A percentile compares a stretch with the other conserved stretches of the same genome.
Conservation (phyloP, 2,329 filamentous ascomycete genomes). For the Passalora sequoiae region DNA sequence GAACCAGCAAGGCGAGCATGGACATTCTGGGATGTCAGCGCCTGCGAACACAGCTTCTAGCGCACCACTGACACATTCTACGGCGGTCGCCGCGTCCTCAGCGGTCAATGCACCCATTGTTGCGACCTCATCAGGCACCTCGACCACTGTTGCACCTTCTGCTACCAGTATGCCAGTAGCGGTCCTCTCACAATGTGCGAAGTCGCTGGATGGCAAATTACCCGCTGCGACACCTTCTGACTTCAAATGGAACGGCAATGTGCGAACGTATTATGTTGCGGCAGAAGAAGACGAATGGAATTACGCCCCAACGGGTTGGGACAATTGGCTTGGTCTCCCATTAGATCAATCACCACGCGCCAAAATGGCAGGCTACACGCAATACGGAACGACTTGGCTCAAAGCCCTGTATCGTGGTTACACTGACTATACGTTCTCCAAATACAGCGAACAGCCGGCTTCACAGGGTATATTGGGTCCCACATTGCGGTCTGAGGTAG, state of each 20-base stretch:
- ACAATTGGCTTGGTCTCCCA: constrained; percentile 29
- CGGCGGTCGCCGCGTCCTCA: no score
- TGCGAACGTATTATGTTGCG: constrained; percentile 26
- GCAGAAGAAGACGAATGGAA: constrained; percentile 28
- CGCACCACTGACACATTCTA: no score
- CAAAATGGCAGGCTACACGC: constrained; percentile 11
- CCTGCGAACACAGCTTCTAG: no score
- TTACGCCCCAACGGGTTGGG: constrained; percentile 27
- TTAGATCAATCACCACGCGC: constrained; percentile 20
- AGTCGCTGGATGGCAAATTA: constrained; percentile 18
- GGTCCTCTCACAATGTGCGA: no score
- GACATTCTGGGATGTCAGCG: no score
- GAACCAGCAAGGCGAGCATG: no score
- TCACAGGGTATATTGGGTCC: constrained; percentile 28
- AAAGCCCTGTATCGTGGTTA: constrained; percentile 34
- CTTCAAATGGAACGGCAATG: constrained; percentile 23
- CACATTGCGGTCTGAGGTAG: constrained; percentile 25
- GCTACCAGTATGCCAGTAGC: no score
- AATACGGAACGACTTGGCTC: constrained; percentile 25
- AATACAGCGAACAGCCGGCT: constrained; percentile 22
- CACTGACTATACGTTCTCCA: constrained; percentile 27
- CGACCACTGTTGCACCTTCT: no score
- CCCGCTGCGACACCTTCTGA: constrained; percentile 17
- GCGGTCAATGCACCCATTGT: no score
- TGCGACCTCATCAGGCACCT: no score